Conservation (phyloP, 2,329 filamentous ascomycete species). For the Colletotrichum cordylinicola region DNA sequence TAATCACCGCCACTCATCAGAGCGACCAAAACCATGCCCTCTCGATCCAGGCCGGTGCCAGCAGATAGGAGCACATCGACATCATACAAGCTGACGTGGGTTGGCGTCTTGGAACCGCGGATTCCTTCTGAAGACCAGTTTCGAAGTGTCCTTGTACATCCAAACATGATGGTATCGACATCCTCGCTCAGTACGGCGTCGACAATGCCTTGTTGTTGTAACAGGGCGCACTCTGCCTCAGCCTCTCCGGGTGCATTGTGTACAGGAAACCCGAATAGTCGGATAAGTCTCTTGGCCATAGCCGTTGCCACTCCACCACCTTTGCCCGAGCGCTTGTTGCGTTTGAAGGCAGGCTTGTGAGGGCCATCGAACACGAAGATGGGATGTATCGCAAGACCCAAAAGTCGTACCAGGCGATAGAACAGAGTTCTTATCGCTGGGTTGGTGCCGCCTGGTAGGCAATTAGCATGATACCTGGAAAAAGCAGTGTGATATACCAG, state of each 20-base stretch:
- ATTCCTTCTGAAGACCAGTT: slow-evolving; percentile 81
- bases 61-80: slow-evolving; percentile 51
- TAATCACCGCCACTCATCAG: slow-evolving; percentile 97
- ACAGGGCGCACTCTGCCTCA: slow-evolving; percentile 90
- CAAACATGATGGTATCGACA: slow-evolving; percentile 98
- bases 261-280: slow-evolving; percentile 81
- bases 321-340: slow-evolving; percentile 76
- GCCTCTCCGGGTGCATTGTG: slow-evolving; percentile 94
- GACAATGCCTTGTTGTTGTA: slow-evolving; percentile 83
- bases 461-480: neutral
- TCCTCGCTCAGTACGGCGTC: slow-evolving; percentile 96
- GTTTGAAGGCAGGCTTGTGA: slow-evolving; percentile 85
- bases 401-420: slow-evolving; percentile 82
- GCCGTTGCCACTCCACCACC: slow-evolving; percentile 73
- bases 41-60: slow-evolving; percentile 70
- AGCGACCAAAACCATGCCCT: slow-evolving; percentile 93
- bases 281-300: slow-evolving; percentile 82
- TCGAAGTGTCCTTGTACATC: slow-evolving; percentile 77
- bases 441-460: slow-evolving; percentile 74
- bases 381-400: slow-evolving; percentile 80
- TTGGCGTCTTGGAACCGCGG: slow-evolving; percentile 71
- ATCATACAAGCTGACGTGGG: slow-evolving; percentile 86
- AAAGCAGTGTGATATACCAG: neutral
- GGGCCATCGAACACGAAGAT: slow-evolving; percentile 92
- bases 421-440: slow-evolving; percentile 92